These are phyloP conservation scores for Forsythia viridissima DNA, from an alignment of 257 asterid genomes.

Conservation along the genomic window DNA sequence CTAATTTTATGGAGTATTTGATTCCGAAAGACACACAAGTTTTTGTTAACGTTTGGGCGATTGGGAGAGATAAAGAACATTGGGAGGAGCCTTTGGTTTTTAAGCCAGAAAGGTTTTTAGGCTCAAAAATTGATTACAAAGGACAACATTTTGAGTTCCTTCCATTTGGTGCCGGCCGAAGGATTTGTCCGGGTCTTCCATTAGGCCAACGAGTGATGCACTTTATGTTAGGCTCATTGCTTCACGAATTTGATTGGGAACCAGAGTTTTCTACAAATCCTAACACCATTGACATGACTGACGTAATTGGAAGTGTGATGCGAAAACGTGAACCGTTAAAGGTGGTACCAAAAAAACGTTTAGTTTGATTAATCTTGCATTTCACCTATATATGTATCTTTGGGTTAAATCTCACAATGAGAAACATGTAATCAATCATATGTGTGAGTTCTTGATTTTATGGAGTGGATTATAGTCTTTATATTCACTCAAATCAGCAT, in stretches of 20 bases:
- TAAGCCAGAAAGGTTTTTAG: slow-evolving; percentile 58
- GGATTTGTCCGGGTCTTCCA: slow-evolving; percentile 56
- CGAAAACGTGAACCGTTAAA: slow-evolving; percentile 46
- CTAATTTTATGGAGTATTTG: slow-evolving; percentile 42
- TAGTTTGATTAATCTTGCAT: background rate
- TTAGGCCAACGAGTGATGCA: slow-evolving; percentile 20
- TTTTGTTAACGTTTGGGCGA: slow-evolving; percentile 49
- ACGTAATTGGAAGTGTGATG: slow-evolving; percentile 51
- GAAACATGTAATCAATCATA: background rate
- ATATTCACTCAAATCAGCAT: background rate
- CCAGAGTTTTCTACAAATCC: slow-evolving; percentile 24
- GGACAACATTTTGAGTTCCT: slow-evolving; percentile 56
- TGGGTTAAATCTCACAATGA: background rate
- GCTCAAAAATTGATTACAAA: slow-evolving; percentile 37
- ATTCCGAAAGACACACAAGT: slow-evolving; percentile 47
- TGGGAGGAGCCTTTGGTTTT: slow-evolving; percentile 49
- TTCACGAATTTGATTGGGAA: slow-evolving; percentile 59
- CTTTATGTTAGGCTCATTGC: slow-evolving; percentile 21
- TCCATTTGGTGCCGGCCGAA: slow-evolving; percentile 69
- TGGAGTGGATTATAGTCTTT: too few relatives aligned
- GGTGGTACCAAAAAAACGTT: background rate
- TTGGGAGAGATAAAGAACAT: slow-evolving; percentile 49
- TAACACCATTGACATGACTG: slow-evolving; percentile 40
- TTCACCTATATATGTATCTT: background rate
- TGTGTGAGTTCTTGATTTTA: background rate